A percentile compares a stretch with the other conserved stretches of the same genome.
Evolutionary conservation across 1,139 yeast genomes (phyloP).

Genomic region (Suzukiozyma palmioleophila): DNA sequence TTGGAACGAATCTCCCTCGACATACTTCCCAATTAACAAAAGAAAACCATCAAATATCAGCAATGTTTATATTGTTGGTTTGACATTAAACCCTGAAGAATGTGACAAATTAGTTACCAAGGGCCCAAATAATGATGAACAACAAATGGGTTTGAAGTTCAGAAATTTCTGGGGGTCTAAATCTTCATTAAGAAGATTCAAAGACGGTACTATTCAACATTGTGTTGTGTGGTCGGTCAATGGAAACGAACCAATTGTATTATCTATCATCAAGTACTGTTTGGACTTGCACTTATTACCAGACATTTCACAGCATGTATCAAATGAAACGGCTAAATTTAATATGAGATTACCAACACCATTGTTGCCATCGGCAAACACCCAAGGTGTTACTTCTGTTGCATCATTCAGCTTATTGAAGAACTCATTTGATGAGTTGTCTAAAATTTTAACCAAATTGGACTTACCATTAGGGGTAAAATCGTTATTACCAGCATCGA

Average conservation of each 20-base stretch:
- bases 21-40: slow-evolving; percentile 47
- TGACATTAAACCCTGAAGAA: slow-evolving; percentile 67
- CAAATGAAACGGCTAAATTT: slow-evolving; percentile 39
- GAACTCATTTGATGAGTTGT: slow-evolving; percentile 63
- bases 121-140: slow-evolving; percentile 71
- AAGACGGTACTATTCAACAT: slow-evolving; percentile 84
- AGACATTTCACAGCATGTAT: slow-evolving; percentile 37
- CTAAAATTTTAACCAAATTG: slow-evolving; percentile 47
- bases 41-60: slow-evolving; percentile 47
- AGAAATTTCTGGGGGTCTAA: slow-evolving; percentile 86
- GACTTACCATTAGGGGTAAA: slow-evolving; percentile 72
- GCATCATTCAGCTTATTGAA: slow-evolving; percentile 53
- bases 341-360: slow-evolving; percentile 56
- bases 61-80: slow-evolving; percentile 50
- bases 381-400: slow-evolving; percentile 48
- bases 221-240: slow-evolving; percentile 80
- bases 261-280: slow-evolving; percentile 60
- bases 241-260: slow-evolving; percentile 60
- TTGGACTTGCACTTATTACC: slow-evolving; percentile 59
- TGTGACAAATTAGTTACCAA: slow-evolving; percentile 77
- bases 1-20: slow-evolving; percentile 20
- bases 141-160: slow-evolving; percentile 58
- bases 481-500: slow-evolving; percentile 66
- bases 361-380: slow-evolving; percentile 51
- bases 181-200: slow-evolving; percentile 83